Evolutionary conservation across 2,329 filamentous ascomycete species (phyloP).

Genomic region (Pseudogymnoascus sp.): DNA sequence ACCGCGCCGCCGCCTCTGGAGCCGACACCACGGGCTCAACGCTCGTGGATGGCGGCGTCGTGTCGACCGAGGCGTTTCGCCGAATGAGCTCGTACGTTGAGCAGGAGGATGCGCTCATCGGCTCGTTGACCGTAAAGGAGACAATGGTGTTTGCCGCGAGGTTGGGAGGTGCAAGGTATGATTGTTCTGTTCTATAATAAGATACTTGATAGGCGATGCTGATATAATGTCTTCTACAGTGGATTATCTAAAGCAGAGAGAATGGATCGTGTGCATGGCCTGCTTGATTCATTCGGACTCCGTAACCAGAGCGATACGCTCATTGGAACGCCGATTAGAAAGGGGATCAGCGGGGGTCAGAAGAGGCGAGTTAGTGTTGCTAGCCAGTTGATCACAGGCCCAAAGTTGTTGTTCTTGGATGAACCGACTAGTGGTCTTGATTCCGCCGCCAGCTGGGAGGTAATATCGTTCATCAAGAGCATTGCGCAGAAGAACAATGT

Average conservation of each 20-base stretch:
- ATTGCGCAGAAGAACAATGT: conserved; percentile 63
- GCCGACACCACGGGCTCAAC: conserved; percentile 49
- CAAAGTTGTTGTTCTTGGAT: conserved; percentile 75
- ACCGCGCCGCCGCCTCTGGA: conserved; percentile 46
- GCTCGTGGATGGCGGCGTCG: conserved; percentile 55
- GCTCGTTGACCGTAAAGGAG: conserved; percentile 72
- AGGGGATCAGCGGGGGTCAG: conserved; percentile 79
- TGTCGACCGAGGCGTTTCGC: conserved; percentile 52
- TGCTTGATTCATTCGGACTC: conserved; percentile 70
- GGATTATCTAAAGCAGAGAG: conserved; percentile 48
- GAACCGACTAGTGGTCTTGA: conserved; percentile 82
- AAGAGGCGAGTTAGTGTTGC: conserved; percentile 76
- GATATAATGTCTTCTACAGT: conserved; percentile 22
- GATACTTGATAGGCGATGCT: conserved; percentile 12
- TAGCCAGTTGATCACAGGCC: conserved; percentile 72
- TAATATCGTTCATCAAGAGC: conserved; percentile 63
- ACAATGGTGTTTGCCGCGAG: conserved; percentile 73
- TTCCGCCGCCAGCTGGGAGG: conserved; percentile 68
- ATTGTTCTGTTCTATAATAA: conserved; percentile 45
- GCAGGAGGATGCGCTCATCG: conserved; percentile 80
- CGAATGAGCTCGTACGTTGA: conserved; percentile 73
- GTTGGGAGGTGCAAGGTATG: conserved; percentile 34
- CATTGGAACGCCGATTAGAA: conserved; percentile 75
- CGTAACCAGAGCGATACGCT: conserved; percentile 61
- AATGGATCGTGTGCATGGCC: conserved; percentile 54